phyloP scores from a whole-genome alignment of 768 basidiomycete genomes.

The Austroboletus festivus region DNA sequence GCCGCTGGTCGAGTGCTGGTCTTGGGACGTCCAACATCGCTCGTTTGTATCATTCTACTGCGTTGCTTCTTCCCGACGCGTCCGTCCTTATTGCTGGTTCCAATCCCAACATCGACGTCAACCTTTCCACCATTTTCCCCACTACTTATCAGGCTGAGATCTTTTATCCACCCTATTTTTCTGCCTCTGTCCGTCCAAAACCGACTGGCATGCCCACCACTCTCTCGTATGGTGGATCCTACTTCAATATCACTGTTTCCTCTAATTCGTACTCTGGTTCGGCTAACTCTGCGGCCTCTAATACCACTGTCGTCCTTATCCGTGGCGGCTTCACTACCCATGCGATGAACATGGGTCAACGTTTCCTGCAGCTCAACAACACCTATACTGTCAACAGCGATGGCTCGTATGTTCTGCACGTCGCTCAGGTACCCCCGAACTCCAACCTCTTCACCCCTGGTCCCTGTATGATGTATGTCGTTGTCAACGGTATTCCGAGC shows the following conservation, averaged over 20 bases:
- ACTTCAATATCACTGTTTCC: slow-evolving; percentile 75
- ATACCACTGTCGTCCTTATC: slow-evolving; percentile 73
- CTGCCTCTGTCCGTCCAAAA: slow-evolving; percentile 60
- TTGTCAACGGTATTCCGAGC: slow-evolving; percentile 81
- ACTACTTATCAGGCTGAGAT: slow-evolving; percentile 82
- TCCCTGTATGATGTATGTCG: slow-evolving; percentile 81
- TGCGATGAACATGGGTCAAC: slow-evolving; percentile 88
- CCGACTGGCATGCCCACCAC: slow-evolving; percentile 70
- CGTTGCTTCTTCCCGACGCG: slow-evolving; percentile 82
- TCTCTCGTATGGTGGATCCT: slow-evolving; percentile 78
- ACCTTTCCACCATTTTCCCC: slow-evolving; percentile 57
- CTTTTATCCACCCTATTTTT: slow-evolving; percentile 92
- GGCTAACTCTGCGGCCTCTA: slow-evolving; percentile 68
- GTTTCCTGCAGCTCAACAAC: slow-evolving; percentile 79
- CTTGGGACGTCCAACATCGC: slow-evolving; percentile 63
- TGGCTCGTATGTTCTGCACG: slow-evolving; percentile 75
- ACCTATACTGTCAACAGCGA: slow-evolving; percentile 80
- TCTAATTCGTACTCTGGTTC: slow-evolving; percentile 60
- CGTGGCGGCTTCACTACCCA: slow-evolving; percentile 86
- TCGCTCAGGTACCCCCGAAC: slow-evolving; percentile 80
- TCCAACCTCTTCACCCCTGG: slow-evolving; percentile 88
- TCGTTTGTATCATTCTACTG: slow-evolving; percentile 90
- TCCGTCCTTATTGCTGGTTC: slow-evolving; percentile 89
- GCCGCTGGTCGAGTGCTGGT: slow-evolving; percentile 71
- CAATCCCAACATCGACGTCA: slow-evolving; percentile 91